phyloP scores from a whole-genome alignment of 352 stramenopile genomes.

The Phytophthora pluvialis region DNA sequence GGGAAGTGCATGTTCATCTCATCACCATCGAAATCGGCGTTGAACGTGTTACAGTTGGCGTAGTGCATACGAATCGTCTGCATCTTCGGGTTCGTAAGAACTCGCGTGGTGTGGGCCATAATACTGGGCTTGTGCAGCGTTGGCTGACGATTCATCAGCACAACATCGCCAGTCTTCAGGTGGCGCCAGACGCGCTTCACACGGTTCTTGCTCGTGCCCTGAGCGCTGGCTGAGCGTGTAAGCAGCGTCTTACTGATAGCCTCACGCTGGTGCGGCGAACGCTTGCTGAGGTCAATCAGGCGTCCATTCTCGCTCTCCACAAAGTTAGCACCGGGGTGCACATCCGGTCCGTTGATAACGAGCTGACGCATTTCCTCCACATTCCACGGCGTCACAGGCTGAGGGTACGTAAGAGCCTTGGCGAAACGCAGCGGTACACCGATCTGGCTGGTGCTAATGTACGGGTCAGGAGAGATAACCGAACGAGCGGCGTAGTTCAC shows the following conservation, averaged over 20 bases:
- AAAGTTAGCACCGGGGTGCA: conserved; percentile 98
- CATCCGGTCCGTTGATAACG: conserved; percentile 95
- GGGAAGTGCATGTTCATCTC: conserved; percentile 99
- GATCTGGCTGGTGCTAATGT: conserved; percentile 99
- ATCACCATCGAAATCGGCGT: conserved; percentile 99
- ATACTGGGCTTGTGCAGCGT: conserved; percentile 99
- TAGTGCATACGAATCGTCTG: conserved; percentile 99
- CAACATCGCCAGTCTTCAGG: conserved; percentile 97
- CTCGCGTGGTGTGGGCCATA: conserved; percentile 98
- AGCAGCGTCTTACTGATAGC: conserved; percentile 97
- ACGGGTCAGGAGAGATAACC: conserved; percentile 99
- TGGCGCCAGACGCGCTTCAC: conserved; percentile 98
- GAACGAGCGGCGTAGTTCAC: conserved; percentile 99
- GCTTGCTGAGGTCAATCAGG: conserved; percentile 95
- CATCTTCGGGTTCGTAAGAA: conserved; percentile 96
- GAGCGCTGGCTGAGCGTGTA: conserved; percentile 82
- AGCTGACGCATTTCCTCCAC: conserved; percentile 96
- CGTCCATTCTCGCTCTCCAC: conserved; percentile 96
- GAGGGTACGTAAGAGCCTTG: conserved; percentile 97
- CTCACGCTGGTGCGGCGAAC: conserved; percentile 92
- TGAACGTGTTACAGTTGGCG: conserved; percentile 99
- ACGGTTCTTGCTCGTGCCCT: conserved; percentile 83
- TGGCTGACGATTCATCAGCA: conserved; percentile 99
- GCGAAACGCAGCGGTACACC: conserved; percentile 98
- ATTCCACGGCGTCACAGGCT: conserved; percentile 98